Evolutionary conservation across 768 basidiomycete genomes (phyloP), one percentile per base, ranked within the genome.

Genomic region (Pisolithus sp.): DNA sequence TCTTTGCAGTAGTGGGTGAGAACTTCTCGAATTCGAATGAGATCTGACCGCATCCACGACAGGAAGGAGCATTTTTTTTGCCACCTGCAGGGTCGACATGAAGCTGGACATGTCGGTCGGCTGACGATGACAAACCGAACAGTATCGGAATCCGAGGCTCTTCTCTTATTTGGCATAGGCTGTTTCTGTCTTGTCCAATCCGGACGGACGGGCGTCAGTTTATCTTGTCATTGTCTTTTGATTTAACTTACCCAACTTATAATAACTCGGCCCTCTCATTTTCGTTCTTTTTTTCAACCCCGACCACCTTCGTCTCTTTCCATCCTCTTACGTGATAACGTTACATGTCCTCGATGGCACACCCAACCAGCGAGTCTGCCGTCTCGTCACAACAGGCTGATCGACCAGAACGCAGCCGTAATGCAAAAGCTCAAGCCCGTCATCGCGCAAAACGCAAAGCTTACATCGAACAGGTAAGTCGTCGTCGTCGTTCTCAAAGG

Each of bases 371-470:
- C 60, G 68, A 70, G 61, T 59, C 57, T 6, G 12, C 45, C 43
- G 64, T 68, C 57, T 68, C 64, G 64, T 64, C 69, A 71, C 66
- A 55, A 45, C 52, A 67, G 49, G 48, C 74, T 62, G 83, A 86
- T 70, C 80, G 80, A 66, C 86, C 86, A 75, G 86, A 87, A 71
- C 83, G 86, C 59, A 86, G 85, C 78, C 85, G 87, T 75, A 89
- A 89, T 73, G 86, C 86, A 49, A 85, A 84, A 70, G 90, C 90
- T 9, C 90, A 93, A 73, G 90, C 90, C 34, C 76, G 90, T 60
- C 90, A 93, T 75, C 82, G 90, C 54, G 90, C 89, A 66, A 93
- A 93, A 69, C 79, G 90, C 71, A 93, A 93, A 73, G 90, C 90
- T 10, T 93, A 93, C 74, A 91, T 93, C 63, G 89, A 92, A 59